These are phyloP conservation scores for Phialocephala subalpina DNA, from an alignment of 2,329 filamentous ascomycete species.

Conservation along the genomic window DNA sequence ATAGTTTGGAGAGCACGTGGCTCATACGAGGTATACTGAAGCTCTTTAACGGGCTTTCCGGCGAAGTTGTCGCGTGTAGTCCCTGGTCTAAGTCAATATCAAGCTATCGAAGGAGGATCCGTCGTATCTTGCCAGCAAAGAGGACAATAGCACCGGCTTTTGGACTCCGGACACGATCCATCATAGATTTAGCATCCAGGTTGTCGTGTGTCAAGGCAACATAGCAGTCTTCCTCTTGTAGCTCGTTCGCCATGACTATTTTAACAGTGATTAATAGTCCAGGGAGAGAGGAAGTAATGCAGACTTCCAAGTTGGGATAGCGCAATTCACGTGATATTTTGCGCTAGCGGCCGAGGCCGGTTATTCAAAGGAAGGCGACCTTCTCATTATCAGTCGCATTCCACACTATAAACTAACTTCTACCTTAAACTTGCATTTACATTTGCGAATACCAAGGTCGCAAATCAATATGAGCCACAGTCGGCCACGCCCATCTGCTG, in stretches of 20 bases:
- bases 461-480: conserved; percentile 32
- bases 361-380: neutral
- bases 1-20: conserved; percentile 75
- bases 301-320: too few relatives aligned
- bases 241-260: conserved; percentile 46
- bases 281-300: neutral
- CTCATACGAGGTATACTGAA: conserved; percentile 79
- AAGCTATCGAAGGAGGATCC: conserved; percentile 11
- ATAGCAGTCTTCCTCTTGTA: conserved; percentile 62
- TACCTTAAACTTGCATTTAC: neutral
- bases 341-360: too few relatives aligned
- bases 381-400: neutral
- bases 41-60: conserved; percentile 74
- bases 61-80: conserved; percentile 81
- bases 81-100: conserved; percentile 54
- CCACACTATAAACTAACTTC: neutral
- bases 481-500: conserved; percentile 34
- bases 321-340: too few relatives aligned
- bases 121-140: conserved; percentile 67
- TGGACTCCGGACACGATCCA: conserved; percentile 74
- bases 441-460: neutral
- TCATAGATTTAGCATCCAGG: conserved; percentile 64
- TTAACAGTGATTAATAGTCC: neutral
- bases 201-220: conserved; percentile 72
- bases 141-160: conserved; percentile 79